Conservation (phyloP, 768 basidiomycete species). For the Calocybe indica region DNA sequence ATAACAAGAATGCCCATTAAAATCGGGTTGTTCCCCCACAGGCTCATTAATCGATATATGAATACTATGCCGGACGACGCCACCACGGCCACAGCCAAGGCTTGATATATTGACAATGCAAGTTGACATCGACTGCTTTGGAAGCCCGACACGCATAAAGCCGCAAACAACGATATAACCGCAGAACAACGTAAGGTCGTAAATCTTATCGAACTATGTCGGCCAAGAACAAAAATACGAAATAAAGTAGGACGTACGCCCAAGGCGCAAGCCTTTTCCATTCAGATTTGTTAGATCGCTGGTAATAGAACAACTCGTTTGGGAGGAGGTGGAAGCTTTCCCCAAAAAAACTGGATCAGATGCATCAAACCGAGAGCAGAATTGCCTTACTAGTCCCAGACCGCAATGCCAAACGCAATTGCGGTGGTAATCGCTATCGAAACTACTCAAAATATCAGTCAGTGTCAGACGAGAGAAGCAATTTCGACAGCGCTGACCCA, state of each 20-base stretch:
- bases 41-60: slow-evolving; percentile 4
- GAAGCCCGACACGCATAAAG: slow-evolving; percentile 8
- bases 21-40: slow-evolving; percentile 1
- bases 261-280: slow-evolving; percentile 8
- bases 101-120: slow-evolving; percentile 6
- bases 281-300: slow-evolving; percentile 3
- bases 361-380: not conserved
- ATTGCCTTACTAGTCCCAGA: slow-evolving; percentile 9
- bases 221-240: not conserved
- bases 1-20: not conserved
- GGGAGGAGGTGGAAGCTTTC: slow-evolving; percentile 9
- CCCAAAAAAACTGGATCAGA: not conserved
- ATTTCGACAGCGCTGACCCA: slow-evolving; percentile 1
- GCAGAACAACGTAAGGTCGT: slow-evolving; percentile 8
- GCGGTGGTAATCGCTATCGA: slow-evolving; percentile 9
- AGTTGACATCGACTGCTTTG: slow-evolving; percentile 8
- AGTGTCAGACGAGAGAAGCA: not conserved
- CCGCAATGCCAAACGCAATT: slow-evolving; percentile 8
- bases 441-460: not conserved
- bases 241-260: slow-evolving; percentile 3
- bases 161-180: slow-evolving; percentile 7
- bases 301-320: slow-evolving; percentile 9
- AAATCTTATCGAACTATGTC: not conserved
- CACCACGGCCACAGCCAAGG: slow-evolving; percentile 1
- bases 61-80: slow-evolving; percentile 8